Conservation (phyloP, 805 yeast genomes). For the Isabelozyma pseudorhagii region DNA sequence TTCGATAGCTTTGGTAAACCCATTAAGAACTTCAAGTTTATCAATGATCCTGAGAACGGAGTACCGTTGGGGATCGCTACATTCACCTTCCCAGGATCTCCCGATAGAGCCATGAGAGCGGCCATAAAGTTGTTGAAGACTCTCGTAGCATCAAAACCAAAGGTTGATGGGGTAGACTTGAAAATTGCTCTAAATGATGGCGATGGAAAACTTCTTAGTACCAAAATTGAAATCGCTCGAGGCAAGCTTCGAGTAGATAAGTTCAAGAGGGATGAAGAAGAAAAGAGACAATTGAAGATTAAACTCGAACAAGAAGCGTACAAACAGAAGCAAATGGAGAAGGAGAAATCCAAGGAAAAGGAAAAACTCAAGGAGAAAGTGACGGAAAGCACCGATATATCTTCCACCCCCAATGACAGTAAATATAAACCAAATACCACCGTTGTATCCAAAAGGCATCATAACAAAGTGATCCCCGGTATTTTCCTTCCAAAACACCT, state of each 20-base stretch:
- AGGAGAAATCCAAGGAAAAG: constrained; percentile 1
- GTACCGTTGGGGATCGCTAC: constrained; percentile 73
- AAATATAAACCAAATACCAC: constrained; percentile 32
- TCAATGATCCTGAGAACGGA: constrained; percentile 72
- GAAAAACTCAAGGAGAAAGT: constrained; percentile 4
- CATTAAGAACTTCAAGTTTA: constrained; percentile 53
- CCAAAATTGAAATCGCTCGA: constrained; percentile 34
- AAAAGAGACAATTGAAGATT: constrained; percentile 19
- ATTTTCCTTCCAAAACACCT: constrained; percentile 48
- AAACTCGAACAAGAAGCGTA: constrained; percentile 7
- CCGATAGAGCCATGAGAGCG: constrained; percentile 41
- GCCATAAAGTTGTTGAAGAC: constrained; percentile 30
- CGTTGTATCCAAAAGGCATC: constrained; percentile 26
- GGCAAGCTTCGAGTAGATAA: constrained; percentile 21
- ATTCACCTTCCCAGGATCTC: constrained; percentile 56
- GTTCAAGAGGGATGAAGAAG: constrained; percentile 30
- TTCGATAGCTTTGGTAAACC: constrained; percentile 60
- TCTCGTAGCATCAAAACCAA: constrained; percentile 28
- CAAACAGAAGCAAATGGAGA: constrained; percentile 7
- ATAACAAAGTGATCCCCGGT: constrained; percentile 29
- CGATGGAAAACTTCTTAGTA: constrained; percentile 34
- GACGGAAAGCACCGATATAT: constrained; percentile 1
- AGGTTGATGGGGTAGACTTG: constrained; percentile 51
- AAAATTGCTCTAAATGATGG: constrained; percentile 51
- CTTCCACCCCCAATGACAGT: neutral